Evolutionary conservation across 2,329 filamentous ascomycete species (phyloP).

Genomic region (Paecilomyces formosus): DNA sequence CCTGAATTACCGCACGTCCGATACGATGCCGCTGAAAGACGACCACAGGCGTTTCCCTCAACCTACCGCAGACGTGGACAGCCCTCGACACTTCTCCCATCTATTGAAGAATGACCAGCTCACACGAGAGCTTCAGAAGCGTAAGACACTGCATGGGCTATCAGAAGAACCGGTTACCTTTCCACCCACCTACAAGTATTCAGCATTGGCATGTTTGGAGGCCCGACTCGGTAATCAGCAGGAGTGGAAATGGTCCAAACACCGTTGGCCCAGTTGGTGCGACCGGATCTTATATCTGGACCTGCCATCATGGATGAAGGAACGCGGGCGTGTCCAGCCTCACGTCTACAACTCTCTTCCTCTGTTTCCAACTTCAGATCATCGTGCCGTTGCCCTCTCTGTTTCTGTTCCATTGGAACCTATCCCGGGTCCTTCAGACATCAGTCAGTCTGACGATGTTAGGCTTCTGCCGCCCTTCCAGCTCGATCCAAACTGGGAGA

Average conservation of each 20-base stretch:
- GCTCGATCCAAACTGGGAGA: conserved; percentile 51
- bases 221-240: conserved; percentile 25
- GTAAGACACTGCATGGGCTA: conserved; percentile 70
- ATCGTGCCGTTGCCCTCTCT: conserved; percentile 72
- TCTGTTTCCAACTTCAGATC: conserved; percentile 75
- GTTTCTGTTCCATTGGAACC: conserved; percentile 54
- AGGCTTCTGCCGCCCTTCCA: conserved; percentile 47
- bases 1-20: conserved; percentile 85
- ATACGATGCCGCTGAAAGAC: conserved; percentile 52
- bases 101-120: conserved; percentile 76
- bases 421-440: conserved; percentile 25
- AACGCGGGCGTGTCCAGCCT: conserved; percentile 39
- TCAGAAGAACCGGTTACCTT: conserved; percentile 68
- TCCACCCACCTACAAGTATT: conserved; percentile 91
- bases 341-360: conserved; percentile 67
- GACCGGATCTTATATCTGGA: conserved; percentile 79
- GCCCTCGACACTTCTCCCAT: conserved; percentile 56
- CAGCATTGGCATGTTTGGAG: conserved; percentile 36
- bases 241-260: conserved; percentile 66
- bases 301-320: conserved; percentile 46
- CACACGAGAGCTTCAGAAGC: conserved; percentile 58
- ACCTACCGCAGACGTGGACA: conserved; percentile 40
- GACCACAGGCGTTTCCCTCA: conserved; percentile 58
- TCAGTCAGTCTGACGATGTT: conserved; percentile 25
- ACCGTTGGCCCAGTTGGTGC: conserved; percentile 89